Percentiles rank a stretch among this genome's conserved stretches.
These are phyloP conservation scores for Leishmania arabica DNA, from an alignment of 208 protist species.

Conservation along the genomic window DNA sequence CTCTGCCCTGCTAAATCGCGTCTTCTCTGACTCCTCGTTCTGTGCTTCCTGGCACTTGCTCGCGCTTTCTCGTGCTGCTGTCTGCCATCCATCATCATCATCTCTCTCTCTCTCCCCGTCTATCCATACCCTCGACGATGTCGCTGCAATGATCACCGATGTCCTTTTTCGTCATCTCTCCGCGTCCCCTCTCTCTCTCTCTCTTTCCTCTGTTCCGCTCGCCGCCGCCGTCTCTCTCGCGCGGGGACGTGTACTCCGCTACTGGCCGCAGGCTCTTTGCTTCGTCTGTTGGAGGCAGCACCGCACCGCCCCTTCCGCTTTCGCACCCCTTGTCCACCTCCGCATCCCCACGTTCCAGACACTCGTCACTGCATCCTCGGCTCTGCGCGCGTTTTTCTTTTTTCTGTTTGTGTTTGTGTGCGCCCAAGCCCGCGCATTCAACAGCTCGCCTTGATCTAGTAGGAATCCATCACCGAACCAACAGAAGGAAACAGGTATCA, in stretches of 20 bases:
- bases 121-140: background rate
- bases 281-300: background rate
- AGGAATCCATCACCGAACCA: background rate
- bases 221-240: background rate
- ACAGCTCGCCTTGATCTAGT: background rate
- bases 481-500: slow-evolving; percentile 1
- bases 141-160: background rate
- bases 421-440: background rate
- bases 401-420: background rate
- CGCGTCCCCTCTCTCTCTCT: background rate
- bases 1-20: background rate
- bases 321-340: background rate
- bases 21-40: background rate
- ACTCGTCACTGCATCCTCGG: background rate
- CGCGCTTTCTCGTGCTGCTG: background rate
- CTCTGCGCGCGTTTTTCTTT: background rate
- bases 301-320: background rate
- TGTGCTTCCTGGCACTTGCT: background rate
- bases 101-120: background rate
- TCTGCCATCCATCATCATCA: background rate
- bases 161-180: background rate
- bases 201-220: background rate
- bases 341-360: background rate
- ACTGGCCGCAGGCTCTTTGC: background rate
- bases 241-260: background rate